Evolutionary conservation across 73 alveolate genomes (phyloP).

Genomic region (Urostyla sp.): DNA sequence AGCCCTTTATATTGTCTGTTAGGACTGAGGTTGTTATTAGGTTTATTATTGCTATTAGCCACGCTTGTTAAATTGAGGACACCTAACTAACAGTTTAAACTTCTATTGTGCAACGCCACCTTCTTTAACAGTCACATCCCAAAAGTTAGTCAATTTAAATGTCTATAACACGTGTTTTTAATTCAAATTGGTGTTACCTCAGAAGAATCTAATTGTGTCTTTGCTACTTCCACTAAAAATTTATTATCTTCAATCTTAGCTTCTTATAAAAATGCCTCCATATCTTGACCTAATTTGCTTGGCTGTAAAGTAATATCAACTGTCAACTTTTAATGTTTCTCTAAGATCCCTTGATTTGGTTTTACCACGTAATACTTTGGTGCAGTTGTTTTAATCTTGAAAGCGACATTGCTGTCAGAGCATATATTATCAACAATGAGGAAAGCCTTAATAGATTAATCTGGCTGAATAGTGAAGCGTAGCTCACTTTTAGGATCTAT

Average conservation of each 20-base stretch:
- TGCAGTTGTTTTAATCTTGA: slow-evolving; percentile 69
- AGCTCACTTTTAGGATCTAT: slow-evolving; percentile 40
- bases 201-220: slow-evolving; percentile 10
- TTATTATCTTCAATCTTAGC: slow-evolving; percentile 31
- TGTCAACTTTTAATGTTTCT: slow-evolving; percentile 34
- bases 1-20: background rate
- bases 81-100: background rate
- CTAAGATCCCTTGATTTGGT: slow-evolving; percentile 67
- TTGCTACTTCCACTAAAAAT: slow-evolving; percentile 34
- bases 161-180: background rate
- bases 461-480: slow-evolving; percentile 10
- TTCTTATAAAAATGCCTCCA: background rate
- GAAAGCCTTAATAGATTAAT: slow-evolving; percentile 18
- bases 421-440: slow-evolving; percentile 37
- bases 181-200: background rate
- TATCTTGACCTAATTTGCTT: background rate
- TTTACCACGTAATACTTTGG: slow-evolving; percentile 68
- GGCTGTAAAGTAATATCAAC: slow-evolving; percentile 39
- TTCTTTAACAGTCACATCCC: slow-evolving; percentile 34
- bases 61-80: background rate
- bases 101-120: too few relatives aligned
- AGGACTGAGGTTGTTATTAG: background rate
- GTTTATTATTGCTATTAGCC: background rate
- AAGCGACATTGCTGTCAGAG: slow-evolving; percentile 56
- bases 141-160: slow-evolving; percentile 1